Evolutionary conservation across 225 moss, liverwort and hornwort species (phyloP).

Genomic region (Asterella californica): DNA sequence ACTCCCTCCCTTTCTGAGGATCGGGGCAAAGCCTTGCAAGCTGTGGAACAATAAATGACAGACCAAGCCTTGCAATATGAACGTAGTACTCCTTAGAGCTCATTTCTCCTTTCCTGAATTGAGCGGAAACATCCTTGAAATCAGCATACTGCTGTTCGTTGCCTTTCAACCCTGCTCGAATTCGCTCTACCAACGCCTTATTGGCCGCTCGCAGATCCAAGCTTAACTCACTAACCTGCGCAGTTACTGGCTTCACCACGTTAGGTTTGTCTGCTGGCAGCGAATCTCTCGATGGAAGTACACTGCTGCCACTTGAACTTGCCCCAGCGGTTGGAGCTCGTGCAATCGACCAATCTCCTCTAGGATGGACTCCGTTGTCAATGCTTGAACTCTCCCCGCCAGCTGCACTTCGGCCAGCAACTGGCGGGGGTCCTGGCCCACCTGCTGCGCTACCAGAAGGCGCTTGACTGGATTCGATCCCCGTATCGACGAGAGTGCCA

Average conservation of each 20-base stretch:
- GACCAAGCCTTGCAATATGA: conserved; percentile 71
- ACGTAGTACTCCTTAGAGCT: conserved; percentile 63
- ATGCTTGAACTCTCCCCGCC: conserved; percentile 41
- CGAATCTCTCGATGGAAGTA: neutral
- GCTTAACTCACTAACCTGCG: conserved; percentile 44
- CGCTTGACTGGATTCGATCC: conserved; percentile 39
- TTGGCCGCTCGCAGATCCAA: conserved; percentile 72
- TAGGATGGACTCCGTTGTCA: conserved; percentile 15
- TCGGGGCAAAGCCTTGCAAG: conserved; percentile 97
- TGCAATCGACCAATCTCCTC: conserved; percentile 8
- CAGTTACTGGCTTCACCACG: conserved; percentile 16
- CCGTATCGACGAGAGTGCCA: conserved; percentile 30
- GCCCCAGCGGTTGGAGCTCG: conserved; percentile 38
- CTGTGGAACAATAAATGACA: conserved; percentile 79
- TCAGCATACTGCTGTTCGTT: conserved; percentile 83
- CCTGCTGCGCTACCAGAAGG: conserved; percentile 36
- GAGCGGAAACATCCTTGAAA: conserved; percentile 81
- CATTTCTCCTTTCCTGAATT: conserved; percentile 83
- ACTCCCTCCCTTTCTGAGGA: conserved; percentile 69
- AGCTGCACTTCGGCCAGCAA: conserved; percentile 41
- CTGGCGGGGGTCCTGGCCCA: conserved; percentile 42
- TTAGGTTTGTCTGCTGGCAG: neutral
- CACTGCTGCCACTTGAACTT: conserved; percentile 34
- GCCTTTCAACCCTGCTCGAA: conserved; percentile 69
- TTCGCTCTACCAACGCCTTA: conserved; percentile 69